Evolutionary conservation across 192 early-diverging fungal genomes (phyloP).

Genomic region (Funneliformis geosporum): DNA sequence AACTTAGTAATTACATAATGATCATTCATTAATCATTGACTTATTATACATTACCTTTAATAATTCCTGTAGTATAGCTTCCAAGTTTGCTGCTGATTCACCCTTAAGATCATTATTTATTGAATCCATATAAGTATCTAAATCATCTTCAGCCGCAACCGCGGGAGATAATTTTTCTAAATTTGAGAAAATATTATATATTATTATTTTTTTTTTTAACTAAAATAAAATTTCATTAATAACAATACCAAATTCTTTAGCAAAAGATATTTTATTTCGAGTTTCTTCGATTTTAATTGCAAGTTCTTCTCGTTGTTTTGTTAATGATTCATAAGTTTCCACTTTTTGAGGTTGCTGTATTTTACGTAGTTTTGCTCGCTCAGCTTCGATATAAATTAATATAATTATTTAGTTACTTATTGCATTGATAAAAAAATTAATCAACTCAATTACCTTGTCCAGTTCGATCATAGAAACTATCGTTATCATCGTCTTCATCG

Average conservation of each 20-base stretch:
- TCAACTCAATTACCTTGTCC: conserved; percentile 30
- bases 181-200: neutral
- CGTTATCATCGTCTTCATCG: conserved; percentile 59
- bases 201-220: no score
- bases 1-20: neutral
- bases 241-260: neutral
- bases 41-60: conserved; percentile 43
- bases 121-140: conserved; percentile 68
- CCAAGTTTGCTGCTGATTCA: conserved; percentile 44
- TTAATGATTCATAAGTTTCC: conserved; percentile 70
- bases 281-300: conserved; percentile 36
- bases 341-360: conserved; percentile 42
- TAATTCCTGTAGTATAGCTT: conserved; percentile 48
- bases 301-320: conserved; percentile 33
- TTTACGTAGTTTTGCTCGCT: conserved; percentile 33
- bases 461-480: conserved; percentile 69
- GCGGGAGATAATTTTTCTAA: conserved; percentile 21
- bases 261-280: conserved; percentile 33
- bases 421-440: neutral
- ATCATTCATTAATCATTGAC: neutral
- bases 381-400: conserved; percentile 19
- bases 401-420: neutral
- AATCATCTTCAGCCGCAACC: conserved; percentile 52
- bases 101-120: conserved; percentile 48
- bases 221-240: neutral